These are phyloP conservation scores for Cardamine resedifolia DNA, from an alignment of 345 rosid genomes.

Conservation along the genomic window DNA sequence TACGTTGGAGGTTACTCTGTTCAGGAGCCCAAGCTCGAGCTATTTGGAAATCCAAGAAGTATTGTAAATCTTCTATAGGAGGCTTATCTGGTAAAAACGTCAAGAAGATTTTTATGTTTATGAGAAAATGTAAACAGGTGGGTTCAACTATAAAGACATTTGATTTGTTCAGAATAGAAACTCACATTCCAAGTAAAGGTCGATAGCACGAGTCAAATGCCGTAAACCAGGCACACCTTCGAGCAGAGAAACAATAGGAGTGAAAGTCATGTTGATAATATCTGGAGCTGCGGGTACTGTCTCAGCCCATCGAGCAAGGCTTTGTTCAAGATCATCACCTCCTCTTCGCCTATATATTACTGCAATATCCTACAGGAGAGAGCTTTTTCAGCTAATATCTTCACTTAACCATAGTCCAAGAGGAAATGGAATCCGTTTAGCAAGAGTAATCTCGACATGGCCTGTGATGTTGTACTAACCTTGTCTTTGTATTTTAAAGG, in stretches of 20 bases:
- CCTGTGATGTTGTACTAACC: conserved; percentile 49
- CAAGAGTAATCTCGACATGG: conserved; percentile 8
- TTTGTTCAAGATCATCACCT: conserved; percentile 98
- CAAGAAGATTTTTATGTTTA: not conserved
- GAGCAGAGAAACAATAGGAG: conserved; percentile 79
- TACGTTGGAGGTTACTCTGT: conserved; percentile 80
- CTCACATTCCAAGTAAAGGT: conserved; percentile 91
- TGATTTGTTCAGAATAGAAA: conserved; percentile 6
- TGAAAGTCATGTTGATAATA: conserved; percentile 89
- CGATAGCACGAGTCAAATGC: conserved; percentile 83
- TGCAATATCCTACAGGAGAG: conserved; percentile 88
- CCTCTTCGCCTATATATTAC: conserved; percentile 98
- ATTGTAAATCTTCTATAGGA: conserved; percentile 93
- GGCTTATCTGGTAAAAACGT: conserved; percentile 69
- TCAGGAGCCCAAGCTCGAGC: conserved; percentile 93
- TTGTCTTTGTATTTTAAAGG: conserved; percentile 91
- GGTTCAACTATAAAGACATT: not conserved
- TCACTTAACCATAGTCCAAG: not conserved
- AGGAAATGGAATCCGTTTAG: not conserved
- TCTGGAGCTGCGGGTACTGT: conserved; percentile 82
- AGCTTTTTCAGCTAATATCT: conserved; percentile 35
- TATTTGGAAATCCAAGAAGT: conserved; percentile 92
- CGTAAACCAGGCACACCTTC: conserved; percentile 88
- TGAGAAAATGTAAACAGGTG: not conserved
- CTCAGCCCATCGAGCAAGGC: conserved; percentile 84